Base-by-base conservation (phyloP, 2,329 filamentous ascomycete species). In the Phaeosphaeria sp. region DNA sequence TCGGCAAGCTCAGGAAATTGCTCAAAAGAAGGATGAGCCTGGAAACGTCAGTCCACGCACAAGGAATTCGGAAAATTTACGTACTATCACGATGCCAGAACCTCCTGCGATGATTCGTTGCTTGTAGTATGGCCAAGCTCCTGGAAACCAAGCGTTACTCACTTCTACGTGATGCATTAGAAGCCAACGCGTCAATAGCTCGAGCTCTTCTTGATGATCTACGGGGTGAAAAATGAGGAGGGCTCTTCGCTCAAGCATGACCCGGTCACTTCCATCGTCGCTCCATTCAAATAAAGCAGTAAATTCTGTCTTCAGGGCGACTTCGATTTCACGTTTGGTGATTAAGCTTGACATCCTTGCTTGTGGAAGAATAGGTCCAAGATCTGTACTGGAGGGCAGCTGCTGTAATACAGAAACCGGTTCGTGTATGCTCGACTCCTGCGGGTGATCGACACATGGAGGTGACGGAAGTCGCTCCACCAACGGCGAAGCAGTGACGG, bases 11-110 rank as follows among this genome's bases (percentile, higher is more conserved):
- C 57, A 44, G 67, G 71, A 18, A 75, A 72, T 2, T 53, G 53
- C 1, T 70, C 69, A 33, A 77, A 72, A 11, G 75, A 72, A 2
- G 77, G 56, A 68, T 69, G 65, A 60, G 52, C 46, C 78, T 69
- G 1, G 21, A 13, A 9, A 7, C 13, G 25, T 68, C 25, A 72
- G 67, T 33, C 39, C 52, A 10, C 17, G 1, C 11, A 44, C 15
- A 9, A 9, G 11, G 10, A 15, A 17, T 10, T 5, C n/a, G 7
- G 23, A 7, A 23, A 18, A 20, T 13, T 6, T 17, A 60, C 61
- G 23, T 62, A 72, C 72, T 22, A 76, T 63, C 3, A 76, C 65
- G 5, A 74, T 56, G 7, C 72, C 73, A 1, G 68, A 66, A 1
- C 63, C 66, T 25, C 65, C 64, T 15, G 56, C 50, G 3, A 52